A percentile compares a stretch with the other conserved stretches of the same genome.
These are phyloP conservation scores for Botrytis porri DNA, from an alignment of 2,329 filamentous ascomycete species.

Conservation along the genomic window DNA sequence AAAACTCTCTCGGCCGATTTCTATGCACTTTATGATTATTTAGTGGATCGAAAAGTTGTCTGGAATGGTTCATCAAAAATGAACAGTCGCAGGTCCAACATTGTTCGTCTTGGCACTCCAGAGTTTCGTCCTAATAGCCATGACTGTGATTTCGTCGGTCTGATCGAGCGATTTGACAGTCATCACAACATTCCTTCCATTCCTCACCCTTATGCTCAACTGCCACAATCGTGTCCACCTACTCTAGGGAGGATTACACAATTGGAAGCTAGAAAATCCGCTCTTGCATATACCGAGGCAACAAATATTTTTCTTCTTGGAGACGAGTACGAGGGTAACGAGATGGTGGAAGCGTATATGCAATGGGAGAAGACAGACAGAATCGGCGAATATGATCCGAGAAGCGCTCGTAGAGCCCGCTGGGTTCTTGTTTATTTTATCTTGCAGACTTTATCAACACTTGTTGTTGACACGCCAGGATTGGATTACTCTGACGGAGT, in stretches of 20 bases:
- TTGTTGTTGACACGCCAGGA: constrained; percentile 56
- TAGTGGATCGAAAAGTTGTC: constrained; percentile 63
- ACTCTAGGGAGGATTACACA: constrained; percentile 25
- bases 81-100: constrained; percentile 62
- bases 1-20: constrained; percentile 63
- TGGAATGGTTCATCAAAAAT: constrained; percentile 64
- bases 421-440: constrained; percentile 62
- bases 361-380: constrained; percentile 55
- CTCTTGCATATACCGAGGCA: constrained; percentile 56
- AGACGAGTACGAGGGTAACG: constrained; percentile 51
- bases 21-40: constrained; percentile 65
- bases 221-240: constrained; percentile 51
- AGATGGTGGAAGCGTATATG: constrained; percentile 54
- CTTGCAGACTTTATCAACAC: constrained; percentile 56
- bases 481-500: constrained; percentile 53
- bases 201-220: constrained; percentile 63
- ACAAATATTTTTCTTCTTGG: constrained; percentile 58
- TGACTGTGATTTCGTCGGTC: constrained; percentile 63
- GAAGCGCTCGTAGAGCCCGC: constrained; percentile 54
- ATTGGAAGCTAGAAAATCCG: constrained; percentile 32
- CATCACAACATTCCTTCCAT: constrained; percentile 62
- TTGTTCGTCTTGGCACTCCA: constrained; percentile 49
- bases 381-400: constrained; percentile 51
- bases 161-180: constrained; percentile 64
- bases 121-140: constrained; percentile 45